Evolutionary conservation across 2,329 filamentous ascomycete genomes (phyloP), one percentile per base, ranked within the genome.

Genomic region (Aspergillus sp.): DNA sequence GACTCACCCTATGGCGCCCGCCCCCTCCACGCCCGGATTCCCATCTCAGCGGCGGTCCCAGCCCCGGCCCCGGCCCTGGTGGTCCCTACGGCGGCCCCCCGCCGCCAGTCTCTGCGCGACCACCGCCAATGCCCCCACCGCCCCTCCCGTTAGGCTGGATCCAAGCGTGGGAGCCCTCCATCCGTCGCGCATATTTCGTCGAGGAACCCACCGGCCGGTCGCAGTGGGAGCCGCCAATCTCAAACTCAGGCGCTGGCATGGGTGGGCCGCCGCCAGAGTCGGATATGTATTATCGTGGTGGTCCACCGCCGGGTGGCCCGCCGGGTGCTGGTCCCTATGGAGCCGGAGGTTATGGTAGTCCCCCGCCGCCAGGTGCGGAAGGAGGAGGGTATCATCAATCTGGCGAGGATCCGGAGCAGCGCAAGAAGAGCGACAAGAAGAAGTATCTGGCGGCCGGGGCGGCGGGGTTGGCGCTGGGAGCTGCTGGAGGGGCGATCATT

Each of bases 131-230:
- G 43, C 69, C 68, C 55, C 75, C 81, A 27, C 69, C 77, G 50
- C 60, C 63, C 12, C 69, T 83, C 52, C 74, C 82, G 27, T 59
- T 72, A 43, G 82, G 82, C 54, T 86, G 82, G 82, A 67, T 71
- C 29, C 71, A 80, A 27, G 77, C 83, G 62, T 86, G 76, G 66
- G 82, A 86, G 53, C 74, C 78, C 48, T 72, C 71, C 48, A 69
- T 73, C 49, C 77, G 82, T 58, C 77, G 79, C 46, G 84, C 79
- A 70, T 85, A 79, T 67, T 86, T 82, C 58, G 72, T 80, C 47
- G 80, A 85, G 62, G 68, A 79, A 47, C 71, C 76, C 41, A 79
- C 79, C 8, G 79, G 80, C 19, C 75, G 74, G 48, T 76, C 79
- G 0, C 81, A 85, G 63, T 85, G 82, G 82, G 79, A 83, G 51